These are phyloP conservation scores for Irpex lacteus DNA, from an alignment of 1,284 basidiomycete genomes.

Conservation along the genomic window DNA sequence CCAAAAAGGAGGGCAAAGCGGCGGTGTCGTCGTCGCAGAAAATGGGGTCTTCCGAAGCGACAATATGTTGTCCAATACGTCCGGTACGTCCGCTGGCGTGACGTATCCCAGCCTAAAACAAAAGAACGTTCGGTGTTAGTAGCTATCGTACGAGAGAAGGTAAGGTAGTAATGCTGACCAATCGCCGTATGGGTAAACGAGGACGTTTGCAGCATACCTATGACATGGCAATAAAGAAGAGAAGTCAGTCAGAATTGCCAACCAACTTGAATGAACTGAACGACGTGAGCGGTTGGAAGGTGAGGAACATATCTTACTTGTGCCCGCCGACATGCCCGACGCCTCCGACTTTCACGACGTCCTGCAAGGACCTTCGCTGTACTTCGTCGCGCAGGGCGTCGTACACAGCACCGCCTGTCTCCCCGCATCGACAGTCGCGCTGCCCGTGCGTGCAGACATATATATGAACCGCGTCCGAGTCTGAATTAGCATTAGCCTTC, in stretches of 20 bases:
- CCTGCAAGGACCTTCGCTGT: constrained; percentile 17
- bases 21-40: constrained; percentile 12
- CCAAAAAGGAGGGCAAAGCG: constrained; percentile 55
- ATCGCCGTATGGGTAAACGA: constrained; percentile 76
- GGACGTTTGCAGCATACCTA: constrained; percentile 78
- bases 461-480: constrained; percentile 41
- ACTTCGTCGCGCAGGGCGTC: constrained; percentile 30
- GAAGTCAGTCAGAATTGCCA: neutral
- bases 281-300: constrained; percentile 1
- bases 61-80: constrained; percentile 50
- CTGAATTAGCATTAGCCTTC: neutral
- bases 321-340: constrained; percentile 84
- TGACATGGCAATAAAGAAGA: neutral
- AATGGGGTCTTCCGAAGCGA: constrained; percentile 23
- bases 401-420: constrained; percentile 54
- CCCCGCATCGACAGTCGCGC: constrained; percentile 53
- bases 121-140: neutral
- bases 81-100: constrained; percentile 50
- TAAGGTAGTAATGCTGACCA: constrained; percentile 42
- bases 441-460: constrained; percentile 43
- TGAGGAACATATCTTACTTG: constrained; percentile 51
- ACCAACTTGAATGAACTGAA: neutral
- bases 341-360: constrained; percentile 47
- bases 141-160: neutral
- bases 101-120: constrained; percentile 58